Conservation (phyloP, 2,329 filamentous ascomycete species). For the Domatiomyces globalis region DNA sequence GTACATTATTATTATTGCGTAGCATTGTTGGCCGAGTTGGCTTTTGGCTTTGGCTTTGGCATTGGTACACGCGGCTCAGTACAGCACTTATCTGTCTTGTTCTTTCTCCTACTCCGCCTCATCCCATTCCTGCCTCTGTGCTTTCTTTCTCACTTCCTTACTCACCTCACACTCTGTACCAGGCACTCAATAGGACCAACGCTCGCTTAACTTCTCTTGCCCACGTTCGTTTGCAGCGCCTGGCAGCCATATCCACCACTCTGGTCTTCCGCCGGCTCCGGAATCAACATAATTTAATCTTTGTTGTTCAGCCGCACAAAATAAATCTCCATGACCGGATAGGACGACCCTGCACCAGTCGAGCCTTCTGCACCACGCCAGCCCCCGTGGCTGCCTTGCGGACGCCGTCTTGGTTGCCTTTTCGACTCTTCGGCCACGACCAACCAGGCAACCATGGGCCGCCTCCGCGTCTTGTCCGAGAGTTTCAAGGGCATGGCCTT, state of each 20-base stretch:
- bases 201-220: neutral
- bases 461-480: conserved; percentile 16
- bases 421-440: neutral
- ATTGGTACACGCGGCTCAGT: neutral
- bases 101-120: neutral
- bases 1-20: neutral
- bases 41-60: neutral
- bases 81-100: neutral
- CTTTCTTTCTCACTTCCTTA: neutral
- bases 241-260: neutral
- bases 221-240: neutral
- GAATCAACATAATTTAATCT: neutral
- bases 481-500: conserved; percentile 16
- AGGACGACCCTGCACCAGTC: neutral
- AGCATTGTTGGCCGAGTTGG: neutral
- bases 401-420: neutral
- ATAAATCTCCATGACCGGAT: neutral
- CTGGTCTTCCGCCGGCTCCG: neutral
- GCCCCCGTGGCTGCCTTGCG: neutral
- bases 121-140: neutral
- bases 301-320: neutral
- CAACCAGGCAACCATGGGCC: conserved; percentile 12
- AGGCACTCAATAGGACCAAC: neutral
- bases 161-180: neutral
- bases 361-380: neutral